phyloP scores from a whole-genome alignment of 1,139 yeast genomes.

The Zygosaccharomyces sapae region DNA sequence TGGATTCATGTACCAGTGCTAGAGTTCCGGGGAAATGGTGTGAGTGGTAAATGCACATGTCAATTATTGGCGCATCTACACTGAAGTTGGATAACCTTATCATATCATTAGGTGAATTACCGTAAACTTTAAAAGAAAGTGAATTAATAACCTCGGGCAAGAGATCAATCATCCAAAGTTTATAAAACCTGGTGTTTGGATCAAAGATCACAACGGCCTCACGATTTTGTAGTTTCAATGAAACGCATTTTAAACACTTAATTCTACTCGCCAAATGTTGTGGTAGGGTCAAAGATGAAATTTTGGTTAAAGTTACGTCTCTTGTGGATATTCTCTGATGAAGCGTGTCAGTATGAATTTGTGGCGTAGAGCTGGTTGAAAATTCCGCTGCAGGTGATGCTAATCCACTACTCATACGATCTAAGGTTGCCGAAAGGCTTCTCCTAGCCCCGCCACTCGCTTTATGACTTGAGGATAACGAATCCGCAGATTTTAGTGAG shows the following conservation, averaged over 20 bases:
- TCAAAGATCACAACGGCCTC: constrained; percentile 56
- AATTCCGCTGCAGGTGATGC: constrained; percentile 18
- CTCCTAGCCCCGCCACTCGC: constrained; percentile 11
- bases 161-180: constrained; percentile 48
- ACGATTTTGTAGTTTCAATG: constrained; percentile 47
- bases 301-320: constrained; percentile 62
- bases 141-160: constrained; percentile 30
- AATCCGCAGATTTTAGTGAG: constrained; percentile 3
- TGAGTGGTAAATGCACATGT: constrained; percentile 20
- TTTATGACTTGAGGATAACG: constrained; percentile 5
- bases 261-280: constrained; percentile 29
- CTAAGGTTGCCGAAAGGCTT: constrained; percentile 23
- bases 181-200: constrained; percentile 38
- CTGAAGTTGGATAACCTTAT: constrained; percentile 24
- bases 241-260: constrained; percentile 42
- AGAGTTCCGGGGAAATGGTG: constrained; percentile 27
- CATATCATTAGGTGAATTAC: constrained; percentile 29
- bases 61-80: constrained; percentile 29
- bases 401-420: constrained; percentile 29
- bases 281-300: constrained; percentile 45
- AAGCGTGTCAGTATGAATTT: constrained; percentile 10
- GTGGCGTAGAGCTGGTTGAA: constrained; percentile 13
- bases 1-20: constrained; percentile 36
- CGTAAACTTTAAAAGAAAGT: constrained; percentile 28
- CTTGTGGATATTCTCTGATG: constrained; percentile 37